A percentile compares a stretch with the other conserved stretches of the same genome.
Conservation (phyloP, 73 alveolate species). For the Halteria grandinella region DNA sequence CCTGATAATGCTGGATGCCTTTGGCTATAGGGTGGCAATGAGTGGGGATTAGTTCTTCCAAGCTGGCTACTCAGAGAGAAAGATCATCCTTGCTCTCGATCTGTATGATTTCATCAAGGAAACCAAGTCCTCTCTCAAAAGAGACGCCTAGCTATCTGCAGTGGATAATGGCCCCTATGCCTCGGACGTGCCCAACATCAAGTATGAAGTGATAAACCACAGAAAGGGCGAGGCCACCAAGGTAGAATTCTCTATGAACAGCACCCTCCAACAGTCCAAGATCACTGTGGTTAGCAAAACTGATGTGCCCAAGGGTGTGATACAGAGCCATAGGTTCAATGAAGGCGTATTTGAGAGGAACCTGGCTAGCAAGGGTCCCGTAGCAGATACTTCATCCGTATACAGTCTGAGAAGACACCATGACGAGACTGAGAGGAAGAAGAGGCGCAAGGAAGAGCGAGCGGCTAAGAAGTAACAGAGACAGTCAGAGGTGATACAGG, state of each 20-base stretch:
- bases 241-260: neutral
- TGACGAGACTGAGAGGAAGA: constrained; percentile 18
- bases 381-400: neutral
- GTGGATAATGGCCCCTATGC: neutral
- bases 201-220: constrained; percentile 27
- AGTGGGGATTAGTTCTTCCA: constrained; percentile 2
- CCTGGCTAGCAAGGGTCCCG: neutral
- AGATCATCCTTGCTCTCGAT: constrained; percentile 32
- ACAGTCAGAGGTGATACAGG: neutral
- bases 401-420: constrained; percentile 28
- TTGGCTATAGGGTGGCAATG: constrained; percentile 2
- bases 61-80: constrained; percentile 40
- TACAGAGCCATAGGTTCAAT: neutral
- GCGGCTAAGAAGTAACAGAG: neutral
- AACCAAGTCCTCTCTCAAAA: neutral
- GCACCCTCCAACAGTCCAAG: neutral
- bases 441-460: neutral
- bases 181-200: neutral
- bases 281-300: constrained; percentile 6
- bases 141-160: neutral
- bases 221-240: constrained; percentile 28
- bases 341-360: neutral
- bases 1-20: constrained; percentile 21
- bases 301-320: constrained; percentile 30
- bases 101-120: constrained; percentile 26